These are phyloP conservation scores for Ogataea pignaliae DNA, from an alignment of 805 yeast species.

Conservation along the genomic window DNA sequence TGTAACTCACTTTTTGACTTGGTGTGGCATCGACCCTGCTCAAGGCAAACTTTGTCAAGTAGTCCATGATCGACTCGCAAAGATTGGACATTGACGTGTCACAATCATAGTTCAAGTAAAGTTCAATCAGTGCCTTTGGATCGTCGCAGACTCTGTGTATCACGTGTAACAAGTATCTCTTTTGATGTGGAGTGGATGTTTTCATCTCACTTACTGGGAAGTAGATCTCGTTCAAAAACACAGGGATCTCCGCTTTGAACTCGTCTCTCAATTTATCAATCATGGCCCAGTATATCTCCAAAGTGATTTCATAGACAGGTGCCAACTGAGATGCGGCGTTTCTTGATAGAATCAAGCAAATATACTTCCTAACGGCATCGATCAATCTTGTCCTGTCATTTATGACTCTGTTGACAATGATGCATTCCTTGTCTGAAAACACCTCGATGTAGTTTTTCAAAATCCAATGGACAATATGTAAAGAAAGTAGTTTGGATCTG, in stretches of 20 bases:
- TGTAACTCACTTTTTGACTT: constrained; percentile 56
- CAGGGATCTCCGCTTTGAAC: constrained; percentile 91
- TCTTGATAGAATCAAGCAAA: constrained; percentile 77
- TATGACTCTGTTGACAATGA: constrained; percentile 44
- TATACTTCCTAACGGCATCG: constrained; percentile 77
- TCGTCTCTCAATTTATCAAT: constrained; percentile 78
- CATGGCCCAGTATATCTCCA: constrained; percentile 91
- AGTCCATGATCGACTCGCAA: constrained; percentile 78
- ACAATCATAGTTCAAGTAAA: constrained; percentile 94
- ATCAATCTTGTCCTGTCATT: constrained; percentile 60
- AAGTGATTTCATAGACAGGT: constrained; percentile 85
- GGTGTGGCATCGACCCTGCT: constrained; percentile 69
- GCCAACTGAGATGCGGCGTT: constrained; percentile 91
- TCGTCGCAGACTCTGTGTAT: constrained; percentile 80
- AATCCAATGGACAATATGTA: constrained; percentile 83
- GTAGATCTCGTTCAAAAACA: constrained; percentile 86
- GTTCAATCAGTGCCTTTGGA: constrained; percentile 86
- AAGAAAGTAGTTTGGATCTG: constrained; percentile 82
- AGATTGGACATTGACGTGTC: constrained; percentile 76
- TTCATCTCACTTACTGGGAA: constrained; percentile 92
- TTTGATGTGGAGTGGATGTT: constrained; percentile 89
- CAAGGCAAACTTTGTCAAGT: constrained; percentile 67
- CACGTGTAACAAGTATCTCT: constrained; percentile 77
- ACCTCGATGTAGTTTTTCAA: constrained; percentile 81
- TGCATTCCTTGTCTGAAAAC: constrained; percentile 57